Percentiles rank a stretch among this genome's conserved stretches.
These are phyloP conservation scores for Gracilariopsis chorda DNA, from an alignment of 23 red algal species.

Conservation along the genomic window DNA sequence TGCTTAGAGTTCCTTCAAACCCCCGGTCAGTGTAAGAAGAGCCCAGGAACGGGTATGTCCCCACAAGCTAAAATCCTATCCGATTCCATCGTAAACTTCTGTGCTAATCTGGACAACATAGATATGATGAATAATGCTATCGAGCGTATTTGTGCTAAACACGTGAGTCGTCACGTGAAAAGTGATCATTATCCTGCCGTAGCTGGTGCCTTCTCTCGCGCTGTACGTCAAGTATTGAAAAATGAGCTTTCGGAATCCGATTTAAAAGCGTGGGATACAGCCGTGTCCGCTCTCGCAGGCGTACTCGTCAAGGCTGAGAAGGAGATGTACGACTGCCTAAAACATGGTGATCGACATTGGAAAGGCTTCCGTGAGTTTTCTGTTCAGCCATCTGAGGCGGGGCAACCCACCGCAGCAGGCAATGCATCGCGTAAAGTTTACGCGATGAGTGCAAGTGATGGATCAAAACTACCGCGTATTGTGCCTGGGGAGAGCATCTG, in stretches of 20 bases:
- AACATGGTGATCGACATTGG: conserved; percentile 3
- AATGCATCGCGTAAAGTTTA: background rate
- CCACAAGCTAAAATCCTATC: conserved; percentile 58
- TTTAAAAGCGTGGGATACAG: conserved; percentile 20
- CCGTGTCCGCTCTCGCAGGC: conserved; percentile 30
- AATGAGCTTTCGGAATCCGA: conserved; percentile 43
- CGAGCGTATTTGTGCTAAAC: conserved; percentile 52
- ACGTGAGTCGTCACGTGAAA: conserved; percentile 45
- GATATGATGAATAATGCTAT: background rate
- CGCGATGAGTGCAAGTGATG: background rate
- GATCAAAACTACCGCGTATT: background rate
- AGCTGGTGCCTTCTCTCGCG: conserved; percentile 1
- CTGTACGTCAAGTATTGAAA: background rate
- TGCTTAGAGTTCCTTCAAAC: conserved; percentile 49
- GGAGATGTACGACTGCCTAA: background rate
- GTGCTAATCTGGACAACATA: conserved; percentile 32
- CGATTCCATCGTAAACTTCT: conserved; percentile 51
- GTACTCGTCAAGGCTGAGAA: conserved; percentile 29
- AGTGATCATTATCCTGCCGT: conserved; percentile 44
- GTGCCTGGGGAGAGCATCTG: conserved; percentile 2
- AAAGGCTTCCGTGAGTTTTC: conserved; percentile 20
- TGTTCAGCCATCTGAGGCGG: background rate
- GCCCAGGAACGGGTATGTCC: conserved; percentile 3
- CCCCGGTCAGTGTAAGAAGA: background rate
- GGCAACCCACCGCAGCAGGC: background rate